These are phyloP conservation scores for Cystobasidium tubakii DNA, from an alignment of 768 basidiomycete genomes.

Conservation along the genomic window DNA sequence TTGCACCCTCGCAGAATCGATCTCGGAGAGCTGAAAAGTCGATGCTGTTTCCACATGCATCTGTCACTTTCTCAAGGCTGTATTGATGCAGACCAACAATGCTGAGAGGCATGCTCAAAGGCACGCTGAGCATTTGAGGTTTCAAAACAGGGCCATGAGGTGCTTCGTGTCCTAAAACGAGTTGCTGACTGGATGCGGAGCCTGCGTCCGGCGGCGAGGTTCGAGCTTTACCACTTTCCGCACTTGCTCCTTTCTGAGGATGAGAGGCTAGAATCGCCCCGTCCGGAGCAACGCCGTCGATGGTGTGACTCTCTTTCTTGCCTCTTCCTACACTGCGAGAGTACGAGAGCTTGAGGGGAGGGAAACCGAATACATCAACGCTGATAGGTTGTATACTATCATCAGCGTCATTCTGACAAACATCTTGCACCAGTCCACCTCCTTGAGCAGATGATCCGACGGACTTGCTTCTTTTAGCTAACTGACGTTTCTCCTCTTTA, in stretches of 20 bases:
- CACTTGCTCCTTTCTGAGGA: not conserved
- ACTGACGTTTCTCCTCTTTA: not conserved
- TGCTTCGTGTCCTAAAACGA: slow-evolving; percentile 1
- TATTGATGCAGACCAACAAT: slow-evolving; percentile 17
- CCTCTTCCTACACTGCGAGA: slow-evolving; percentile 65
- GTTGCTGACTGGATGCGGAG: not conserved
- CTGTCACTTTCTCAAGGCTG: slow-evolving; percentile 74
- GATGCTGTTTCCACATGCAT: slow-evolving; percentile 72
- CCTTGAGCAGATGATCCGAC: not conserved
- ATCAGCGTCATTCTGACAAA: not conserved
- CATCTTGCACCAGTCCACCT: not conserved
- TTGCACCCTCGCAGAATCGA: slow-evolving; percentile 51
- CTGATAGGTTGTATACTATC: slow-evolving; percentile 56
- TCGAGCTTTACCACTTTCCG: not conserved
- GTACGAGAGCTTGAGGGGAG: slow-evolving; percentile 53
- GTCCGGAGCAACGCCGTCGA: slow-evolving; percentile 65
- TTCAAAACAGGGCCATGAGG: not conserved
- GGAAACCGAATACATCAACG: slow-evolving; percentile 59
- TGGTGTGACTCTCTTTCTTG: slow-evolving; percentile 64
- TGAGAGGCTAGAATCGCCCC: slow-evolving; percentile 1
- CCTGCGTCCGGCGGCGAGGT: not conserved
- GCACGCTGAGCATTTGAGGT: slow-evolving; percentile 10
- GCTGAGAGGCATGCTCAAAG: slow-evolving; percentile 6
- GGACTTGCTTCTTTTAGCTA: not conserved
- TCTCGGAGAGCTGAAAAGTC: slow-evolving; percentile 50